phyloP scores from a whole-genome alignment of 768 basidiomycete species.

The Boletus vermiculosoides region DNA sequence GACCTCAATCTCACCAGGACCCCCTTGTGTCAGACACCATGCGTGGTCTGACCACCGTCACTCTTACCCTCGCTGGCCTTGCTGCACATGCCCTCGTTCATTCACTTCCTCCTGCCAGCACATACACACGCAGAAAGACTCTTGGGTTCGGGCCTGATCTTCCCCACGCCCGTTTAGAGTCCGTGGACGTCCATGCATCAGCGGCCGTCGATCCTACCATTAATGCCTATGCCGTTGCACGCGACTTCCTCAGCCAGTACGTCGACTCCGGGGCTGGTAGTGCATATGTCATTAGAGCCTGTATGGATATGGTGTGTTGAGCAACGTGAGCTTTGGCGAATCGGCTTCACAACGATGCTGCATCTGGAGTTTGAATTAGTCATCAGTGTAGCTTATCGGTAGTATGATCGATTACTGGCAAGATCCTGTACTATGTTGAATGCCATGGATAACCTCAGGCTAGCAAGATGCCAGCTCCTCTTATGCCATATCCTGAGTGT shows the following conservation, averaged over 20 bases:
- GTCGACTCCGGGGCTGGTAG: constrained; percentile 35
- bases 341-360: too few relatives aligned
- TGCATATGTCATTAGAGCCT: constrained; percentile 46
- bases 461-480: too few relatives aligned
- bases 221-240: constrained; percentile 63
- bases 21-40: too few relatives aligned
- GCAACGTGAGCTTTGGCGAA: too few relatives aligned
- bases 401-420: too few relatives aligned
- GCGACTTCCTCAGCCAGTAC: constrained; percentile 50
- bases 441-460: too few relatives aligned
- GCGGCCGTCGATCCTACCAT: constrained; percentile 39
- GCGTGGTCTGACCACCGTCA: constrained; percentile 66
- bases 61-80: constrained; percentile 57
- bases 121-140: constrained; percentile 63
- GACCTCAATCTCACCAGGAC: too few relatives aligned
- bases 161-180: constrained; percentile 65
- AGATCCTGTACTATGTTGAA: too few relatives aligned
- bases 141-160: constrained; percentile 87
- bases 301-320: too few relatives aligned
- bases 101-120: constrained; percentile 14
- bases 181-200: constrained; percentile 39
- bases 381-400: too few relatives aligned
- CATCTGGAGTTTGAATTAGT: too few relatives aligned
- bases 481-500: too few relatives aligned
- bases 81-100: constrained; percentile 56